A percentile compares a stretch with the other conserved stretches of the same genome.
These are phyloP conservation scores for Tilletia indica DNA, from an alignment of 1,284 basidiomycete species.

Conservation along the genomic window DNA sequence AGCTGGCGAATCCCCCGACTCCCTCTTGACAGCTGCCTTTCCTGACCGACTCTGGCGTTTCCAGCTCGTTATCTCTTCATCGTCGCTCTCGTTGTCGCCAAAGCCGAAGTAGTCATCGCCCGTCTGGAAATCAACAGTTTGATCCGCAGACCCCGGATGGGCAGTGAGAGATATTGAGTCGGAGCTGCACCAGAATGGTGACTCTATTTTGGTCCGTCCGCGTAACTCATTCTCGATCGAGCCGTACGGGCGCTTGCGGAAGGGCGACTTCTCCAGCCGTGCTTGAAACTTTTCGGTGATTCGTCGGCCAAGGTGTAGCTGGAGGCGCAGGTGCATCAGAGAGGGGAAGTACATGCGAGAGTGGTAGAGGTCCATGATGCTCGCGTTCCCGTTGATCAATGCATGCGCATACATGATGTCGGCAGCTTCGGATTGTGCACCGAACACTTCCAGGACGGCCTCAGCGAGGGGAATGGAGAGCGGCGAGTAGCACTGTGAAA, in stretches of 20 bases:
- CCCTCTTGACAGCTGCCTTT: neutral
- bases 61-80: neutral
- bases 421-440: neutral
- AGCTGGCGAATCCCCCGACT: neutral
- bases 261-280: neutral
- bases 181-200: neutral
- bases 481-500: neutral
- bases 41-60: neutral
- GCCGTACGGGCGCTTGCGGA: conserved; percentile 10
- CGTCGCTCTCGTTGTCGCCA: conserved; percentile 1
- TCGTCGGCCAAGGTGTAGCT: neutral
- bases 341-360: neutral
- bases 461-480: neutral
- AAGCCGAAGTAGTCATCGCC: neutral
- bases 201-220: neutral
- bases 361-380: neutral
- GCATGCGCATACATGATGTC: conserved; percentile 2
- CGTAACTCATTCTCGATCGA: neutral
- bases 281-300: neutral
- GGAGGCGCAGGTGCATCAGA: neutral
- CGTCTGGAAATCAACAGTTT: neutral
- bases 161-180: neutral
- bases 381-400: neutral
- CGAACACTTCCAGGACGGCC: neutral
- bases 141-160: neutral